Conservation (phyloP, 1,284 basidiomycete genomes). For the Ganoderma lucidum region DNA sequence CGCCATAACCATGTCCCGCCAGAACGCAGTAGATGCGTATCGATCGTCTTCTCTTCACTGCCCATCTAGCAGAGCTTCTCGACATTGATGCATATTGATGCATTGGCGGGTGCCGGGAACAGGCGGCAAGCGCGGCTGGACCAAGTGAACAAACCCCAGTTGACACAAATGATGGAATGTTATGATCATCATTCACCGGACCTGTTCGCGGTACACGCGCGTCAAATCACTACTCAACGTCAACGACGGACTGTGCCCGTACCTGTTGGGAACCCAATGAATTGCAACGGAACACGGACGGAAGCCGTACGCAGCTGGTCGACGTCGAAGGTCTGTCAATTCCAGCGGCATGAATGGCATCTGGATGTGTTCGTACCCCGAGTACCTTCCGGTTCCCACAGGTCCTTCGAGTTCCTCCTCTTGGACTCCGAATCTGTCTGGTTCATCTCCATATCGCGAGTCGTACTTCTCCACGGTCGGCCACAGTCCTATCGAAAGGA, state of each 20-base stretch:
- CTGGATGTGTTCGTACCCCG: background rate
- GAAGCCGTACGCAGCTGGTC: background rate
- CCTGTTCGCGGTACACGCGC: background rate
- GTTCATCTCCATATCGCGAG: background rate
- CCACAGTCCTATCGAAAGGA: background rate
- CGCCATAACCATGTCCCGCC: background rate
- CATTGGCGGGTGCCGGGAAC: background rate
- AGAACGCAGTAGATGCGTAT: background rate
- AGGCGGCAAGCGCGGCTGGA: background rate
- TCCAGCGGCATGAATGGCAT: background rate
- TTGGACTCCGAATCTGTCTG: background rate
- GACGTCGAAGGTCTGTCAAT: background rate
- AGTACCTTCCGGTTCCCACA: background rate
- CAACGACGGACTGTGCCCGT: background rate
- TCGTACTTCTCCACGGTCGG: background rate
- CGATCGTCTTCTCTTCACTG: background rate
- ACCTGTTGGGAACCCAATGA: background rate
- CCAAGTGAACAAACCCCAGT: background rate
- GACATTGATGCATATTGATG: background rate
- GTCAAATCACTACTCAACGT: background rate
- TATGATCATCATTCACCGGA: conserved; percentile 2
- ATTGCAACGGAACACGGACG: conserved; percentile 7
- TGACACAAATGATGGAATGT: conserved; percentile 9
- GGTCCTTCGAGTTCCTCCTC: background rate
- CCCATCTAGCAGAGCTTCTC: background rate